These are phyloP conservation scores for Crithidia mellificae DNA, from an alignment of 208 protist genomes.

Conservation along the genomic window DNA sequence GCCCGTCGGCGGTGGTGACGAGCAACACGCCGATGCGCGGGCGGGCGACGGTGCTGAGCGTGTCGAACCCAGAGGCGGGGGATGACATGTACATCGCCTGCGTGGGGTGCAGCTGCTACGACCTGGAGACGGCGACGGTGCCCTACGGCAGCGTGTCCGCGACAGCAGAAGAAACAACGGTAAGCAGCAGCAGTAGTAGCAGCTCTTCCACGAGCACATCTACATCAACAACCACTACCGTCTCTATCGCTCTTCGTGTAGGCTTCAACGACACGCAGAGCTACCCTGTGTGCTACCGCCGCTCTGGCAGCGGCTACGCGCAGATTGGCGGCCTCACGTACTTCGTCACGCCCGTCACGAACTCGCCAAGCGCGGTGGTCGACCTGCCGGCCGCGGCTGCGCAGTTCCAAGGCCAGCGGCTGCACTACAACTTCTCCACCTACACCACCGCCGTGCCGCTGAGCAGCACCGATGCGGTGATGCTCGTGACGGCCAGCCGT, in stretches of 20 bases:
- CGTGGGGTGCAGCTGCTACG: conserved; percentile 73
- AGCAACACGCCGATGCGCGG: conserved; percentile 87
- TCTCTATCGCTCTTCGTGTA: conserved; percentile 54
- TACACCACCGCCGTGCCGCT: conserved; percentile 39
- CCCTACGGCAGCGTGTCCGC: conserved; percentile 63
- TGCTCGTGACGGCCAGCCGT: conserved; percentile 65
- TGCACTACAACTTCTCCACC: conserved; percentile 55
- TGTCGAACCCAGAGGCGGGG: conserved; percentile 38
- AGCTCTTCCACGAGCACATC: too few relatives aligned
- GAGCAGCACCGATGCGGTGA: conserved; percentile 48
- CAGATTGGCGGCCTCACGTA: conserved; percentile 41
- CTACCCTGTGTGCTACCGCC: conserved; percentile 82
- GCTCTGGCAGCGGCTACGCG: conserved; percentile 76
- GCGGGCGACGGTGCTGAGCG: conserved; percentile 64
- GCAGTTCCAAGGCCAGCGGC: conserved; percentile 79
- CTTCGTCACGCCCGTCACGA: conserved; percentile 43
- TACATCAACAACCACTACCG: not conserved
- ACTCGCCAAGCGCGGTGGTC: conserved; percentile 43
- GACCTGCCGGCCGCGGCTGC: conserved; percentile 39
- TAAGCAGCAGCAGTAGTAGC: conserved; percentile 2
- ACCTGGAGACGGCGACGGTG: conserved; percentile 43
- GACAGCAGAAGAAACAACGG: conserved; percentile 11
- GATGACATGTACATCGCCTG: conserved; percentile 75
- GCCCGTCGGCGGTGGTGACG: conserved; percentile 48
- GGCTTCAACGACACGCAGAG: conserved; percentile 50